Percentiles rank a stretch among this genome's conserved stretches.
phyloP scores from a whole-genome alignment of 2,329 filamentous ascomycete species.

The Lasiodiplodia hormozganensis region DNA sequence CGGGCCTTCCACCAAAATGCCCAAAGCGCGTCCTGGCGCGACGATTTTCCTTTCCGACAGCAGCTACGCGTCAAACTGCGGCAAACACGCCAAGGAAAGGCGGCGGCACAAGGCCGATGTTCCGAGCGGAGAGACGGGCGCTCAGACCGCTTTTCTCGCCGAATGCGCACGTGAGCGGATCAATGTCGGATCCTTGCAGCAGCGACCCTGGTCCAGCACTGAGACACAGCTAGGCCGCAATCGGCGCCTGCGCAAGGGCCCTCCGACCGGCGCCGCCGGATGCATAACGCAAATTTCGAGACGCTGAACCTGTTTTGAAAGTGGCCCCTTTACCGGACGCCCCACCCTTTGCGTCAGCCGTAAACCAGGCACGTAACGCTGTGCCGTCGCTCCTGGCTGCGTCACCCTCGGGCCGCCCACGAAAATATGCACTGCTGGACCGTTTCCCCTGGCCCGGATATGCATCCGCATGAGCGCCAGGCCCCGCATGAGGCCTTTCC shows the following conservation, averaged over 20 bases:
- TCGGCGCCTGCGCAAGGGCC: conserved; percentile 9
- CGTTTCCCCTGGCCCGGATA: neutral
- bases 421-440: neutral
- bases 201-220: neutral
- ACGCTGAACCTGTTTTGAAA: conserved; percentile 18
- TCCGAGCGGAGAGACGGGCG: conserved; percentile 16
- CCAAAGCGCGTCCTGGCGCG: conserved; percentile 29
- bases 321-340: conserved; percentile 11
- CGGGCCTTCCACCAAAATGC: conserved; percentile 28
- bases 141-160: conserved; percentile 22
- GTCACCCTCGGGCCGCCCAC: neutral
- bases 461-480: neutral
- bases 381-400: neutral
- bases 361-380: neutral
- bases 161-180: conserved; percentile 17
- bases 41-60: conserved; percentile 29
- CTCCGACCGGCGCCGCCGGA: conserved; percentile 25
- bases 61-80: conserved; percentile 24
- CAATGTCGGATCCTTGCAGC: conserved; percentile 19
- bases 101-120: neutral
- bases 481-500: neutral
- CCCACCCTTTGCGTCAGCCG: conserved; percentile 17
- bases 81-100: conserved; percentile 29
- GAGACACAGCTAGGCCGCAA: conserved; percentile 23
- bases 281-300: conserved; percentile 27